phyloP scores from a whole-genome alignment of 176 grass and related monocot species.

The Rhipidocladum racemiflorum region DNA sequence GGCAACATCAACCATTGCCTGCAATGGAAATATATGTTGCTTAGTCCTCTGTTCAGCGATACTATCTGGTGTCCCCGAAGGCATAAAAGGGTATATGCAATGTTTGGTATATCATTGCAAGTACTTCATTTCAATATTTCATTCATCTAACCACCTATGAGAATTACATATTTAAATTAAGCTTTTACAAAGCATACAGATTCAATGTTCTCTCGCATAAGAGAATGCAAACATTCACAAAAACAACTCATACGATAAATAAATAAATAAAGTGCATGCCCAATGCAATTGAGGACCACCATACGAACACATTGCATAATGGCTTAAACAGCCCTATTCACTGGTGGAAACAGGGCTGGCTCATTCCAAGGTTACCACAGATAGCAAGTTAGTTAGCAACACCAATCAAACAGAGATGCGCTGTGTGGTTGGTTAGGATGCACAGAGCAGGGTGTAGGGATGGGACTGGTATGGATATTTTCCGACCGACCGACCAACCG shows the following conservation, averaged over 20 bases:
- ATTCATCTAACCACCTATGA: neutral
- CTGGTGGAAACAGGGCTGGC: neutral
- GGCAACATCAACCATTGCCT: conserved; percentile 97
- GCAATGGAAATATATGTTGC: conserved; percentile 26
- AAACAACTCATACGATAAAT: neutral
- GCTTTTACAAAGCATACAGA: neutral
- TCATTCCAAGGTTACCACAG: neutral
- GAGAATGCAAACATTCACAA: neutral
- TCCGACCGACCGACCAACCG: too few species aligned
- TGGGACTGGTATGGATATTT: too few species aligned
- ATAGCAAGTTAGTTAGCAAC: neutral
- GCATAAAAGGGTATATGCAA: conserved; percentile 3
- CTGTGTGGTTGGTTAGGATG: neutral
- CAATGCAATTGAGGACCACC: neutral
- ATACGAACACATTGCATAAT: neutral
- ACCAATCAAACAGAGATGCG: neutral
- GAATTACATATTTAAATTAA: conserved; percentile 8
- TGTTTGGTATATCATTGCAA: neutral
- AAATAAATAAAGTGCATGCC: neutral
- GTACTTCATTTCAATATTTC: conserved; percentile 3
- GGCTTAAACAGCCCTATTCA: neutral
- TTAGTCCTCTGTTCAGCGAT: conserved; percentile 27
- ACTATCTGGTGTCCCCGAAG: neutral
- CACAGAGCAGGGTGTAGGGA: neutral
- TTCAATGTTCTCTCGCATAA: neutral